Base-by-base conservation (phyloP, 129 eudicot genomes). In the Helichrysum umbraculigerum region DNA sequence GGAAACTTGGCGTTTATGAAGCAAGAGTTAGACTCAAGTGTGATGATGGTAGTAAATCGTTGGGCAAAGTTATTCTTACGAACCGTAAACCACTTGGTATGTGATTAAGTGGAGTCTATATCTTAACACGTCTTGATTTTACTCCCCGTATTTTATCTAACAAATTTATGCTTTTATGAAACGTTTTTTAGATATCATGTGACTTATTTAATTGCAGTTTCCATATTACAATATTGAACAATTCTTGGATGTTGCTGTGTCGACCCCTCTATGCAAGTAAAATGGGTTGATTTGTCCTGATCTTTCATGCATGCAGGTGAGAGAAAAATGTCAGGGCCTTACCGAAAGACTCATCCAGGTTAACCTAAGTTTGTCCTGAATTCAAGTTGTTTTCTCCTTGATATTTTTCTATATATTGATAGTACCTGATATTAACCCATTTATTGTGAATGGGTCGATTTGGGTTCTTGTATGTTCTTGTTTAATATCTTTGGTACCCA, bases 371-470 rank as follows among this genome's bases (percentile, higher is more conserved):
- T 57, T 19, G 28, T 57, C 25, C 62, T n/a, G 62, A 19, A 19
- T 57, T 57, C n/a, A n/a, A n/a, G n/a, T n/a, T n/a, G n/a, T n/a
- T n/a, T n/a, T 57, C 62, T 57, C 62, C 28, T 57, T 57, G 11
- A 57, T 57, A 17, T 17, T 9, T 57, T 57, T 57, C 62, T 57
- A 17, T 19, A 57, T 19, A 0, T 57, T 6, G 62, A 57, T 7
- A 39, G 44, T 57, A n/a, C 61, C n/a, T 56, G 19, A 7, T 56
- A 3, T n/a, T 56, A 25, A 56, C 61, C 21, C 61, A 8, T 56
- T 56, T 56, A 56, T 56, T 56, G 61, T 56, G 61, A 56, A 56
- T 5, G 61, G 25, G 61, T 56, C 9, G 61, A n/a, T 56, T 56
- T 6, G 2, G 19, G 9, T n/a, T 56, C n/a, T 56, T n/a, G 9